These are phyloP conservation scores for Monosporozyma unispora DNA, from an alignment of 805 yeast genomes.

Conservation along the genomic window DNA sequence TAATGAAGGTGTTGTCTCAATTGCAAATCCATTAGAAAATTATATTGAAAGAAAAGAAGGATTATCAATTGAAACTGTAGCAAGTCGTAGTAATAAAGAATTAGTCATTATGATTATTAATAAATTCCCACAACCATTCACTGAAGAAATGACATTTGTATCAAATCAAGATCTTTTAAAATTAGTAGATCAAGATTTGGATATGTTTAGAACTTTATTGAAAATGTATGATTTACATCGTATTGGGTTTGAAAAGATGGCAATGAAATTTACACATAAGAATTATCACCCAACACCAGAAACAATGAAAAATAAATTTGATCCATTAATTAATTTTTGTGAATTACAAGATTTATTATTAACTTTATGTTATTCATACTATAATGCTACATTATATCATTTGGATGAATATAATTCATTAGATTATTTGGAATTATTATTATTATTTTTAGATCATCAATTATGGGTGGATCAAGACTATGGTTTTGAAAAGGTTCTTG, in stretches of 20 bases:
- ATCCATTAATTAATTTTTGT: constrained; percentile 10
- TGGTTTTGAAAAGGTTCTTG: constrained; percentile 20
- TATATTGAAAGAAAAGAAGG: constrained; percentile 10
- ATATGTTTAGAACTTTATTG: constrained; percentile 15
- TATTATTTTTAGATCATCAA: constrained; percentile 21
- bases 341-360: constrained; percentile 18
- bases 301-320: constrained; percentile 2
- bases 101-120: constrained; percentile 11
- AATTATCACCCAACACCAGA: constrained; percentile 1
- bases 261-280: constrained; percentile 5
- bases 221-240: constrained; percentile 13
- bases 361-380: constrained; percentile 19
- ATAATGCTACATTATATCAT: constrained; percentile 20
- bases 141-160: constrained; percentile 10
- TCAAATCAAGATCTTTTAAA: constrained; percentile 5
- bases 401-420: constrained; percentile 8
- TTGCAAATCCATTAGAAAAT: constrained; percentile 21
- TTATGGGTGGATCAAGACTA: constrained; percentile 22
- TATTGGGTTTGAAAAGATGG: constrained; percentile 10
- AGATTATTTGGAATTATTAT: constrained; percentile 22
- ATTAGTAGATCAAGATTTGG: constrained; percentile 11
- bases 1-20: constrained; percentile 18
- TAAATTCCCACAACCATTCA: constrained; percentile 14
- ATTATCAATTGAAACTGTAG: neutral
- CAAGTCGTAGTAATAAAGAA: constrained; percentile 10